Evolutionary conservation across 345 rosid genomes (phyloP).

Genomic region (Salix purpurea): DNA sequence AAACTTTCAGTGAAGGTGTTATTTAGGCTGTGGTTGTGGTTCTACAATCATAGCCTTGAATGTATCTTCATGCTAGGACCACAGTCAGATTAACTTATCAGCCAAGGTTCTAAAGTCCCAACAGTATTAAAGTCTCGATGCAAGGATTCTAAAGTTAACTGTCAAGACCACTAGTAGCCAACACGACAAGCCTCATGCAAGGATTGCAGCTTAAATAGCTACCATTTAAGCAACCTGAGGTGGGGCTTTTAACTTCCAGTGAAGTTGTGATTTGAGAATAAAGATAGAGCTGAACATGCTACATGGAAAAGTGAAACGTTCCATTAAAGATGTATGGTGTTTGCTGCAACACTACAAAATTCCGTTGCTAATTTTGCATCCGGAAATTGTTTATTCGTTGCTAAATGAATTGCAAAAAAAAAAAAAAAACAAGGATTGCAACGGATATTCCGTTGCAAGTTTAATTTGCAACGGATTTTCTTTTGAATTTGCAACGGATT

Average conservation of each 20-base stretch:
- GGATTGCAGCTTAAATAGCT: not conserved
- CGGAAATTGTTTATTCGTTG: too few relatives aligned
- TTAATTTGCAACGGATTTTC: too few relatives aligned
- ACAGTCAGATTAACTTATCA: not conserved
- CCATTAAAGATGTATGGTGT: not conserved
- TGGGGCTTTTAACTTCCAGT: not conserved
- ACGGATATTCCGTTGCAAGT: too few relatives aligned
- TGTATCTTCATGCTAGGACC: not conserved
- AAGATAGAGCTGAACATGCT: not conserved
- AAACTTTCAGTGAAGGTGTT: not conserved
- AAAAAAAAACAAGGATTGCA: too few relatives aligned
- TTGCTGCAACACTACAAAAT: too few relatives aligned
- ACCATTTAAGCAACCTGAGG: not conserved
- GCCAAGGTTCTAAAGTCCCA: not conserved
- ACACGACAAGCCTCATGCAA: not conserved
- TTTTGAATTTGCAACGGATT: too few relatives aligned
- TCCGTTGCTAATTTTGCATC: too few relatives aligned
- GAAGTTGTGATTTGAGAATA: not conserved
- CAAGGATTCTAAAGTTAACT: not conserved
- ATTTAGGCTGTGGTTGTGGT: not conserved
- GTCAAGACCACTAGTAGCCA: not conserved
- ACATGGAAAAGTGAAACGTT: not conserved
- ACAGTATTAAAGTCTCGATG: not conserved
- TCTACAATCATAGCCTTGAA: not conserved
- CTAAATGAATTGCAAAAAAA: too few relatives aligned